Evolutionary conservation across 768 basidiomycete species (phyloP).

Genomic region (Paxillus ammoniavirescens): DNA sequence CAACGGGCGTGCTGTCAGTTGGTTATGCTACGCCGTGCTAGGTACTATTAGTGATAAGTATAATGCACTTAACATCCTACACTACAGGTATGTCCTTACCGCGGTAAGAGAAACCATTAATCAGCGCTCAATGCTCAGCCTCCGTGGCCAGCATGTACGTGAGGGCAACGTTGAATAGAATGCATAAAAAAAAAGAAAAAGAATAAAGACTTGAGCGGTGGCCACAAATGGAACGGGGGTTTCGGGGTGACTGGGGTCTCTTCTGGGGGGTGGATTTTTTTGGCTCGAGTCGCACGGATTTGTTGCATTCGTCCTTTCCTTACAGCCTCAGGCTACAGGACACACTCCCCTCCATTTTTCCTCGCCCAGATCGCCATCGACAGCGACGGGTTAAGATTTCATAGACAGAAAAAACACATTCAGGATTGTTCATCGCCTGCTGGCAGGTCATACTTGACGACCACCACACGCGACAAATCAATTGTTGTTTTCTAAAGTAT

Average conservation of each 20-base stretch:
- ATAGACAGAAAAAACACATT: conserved; percentile 44
- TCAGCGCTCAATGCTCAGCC: too few species aligned
- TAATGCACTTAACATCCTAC: too few species aligned
- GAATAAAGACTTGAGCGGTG: conserved; percentile 8
- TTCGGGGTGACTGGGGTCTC: conserved; percentile 25
- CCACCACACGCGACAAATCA: conserved; percentile 66
- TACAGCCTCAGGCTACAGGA: conserved; percentile 39
- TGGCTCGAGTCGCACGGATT: conserved; percentile 32
- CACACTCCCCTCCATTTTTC: conserved; percentile 13
- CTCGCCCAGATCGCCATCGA: conserved; percentile 33
- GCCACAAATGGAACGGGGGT: conserved; percentile 8
- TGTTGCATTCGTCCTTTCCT: conserved; percentile 36
- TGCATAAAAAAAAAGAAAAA: neutral
- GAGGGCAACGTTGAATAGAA: neutral
- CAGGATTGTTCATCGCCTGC: conserved; percentile 75
- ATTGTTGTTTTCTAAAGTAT: conserved; percentile 50
- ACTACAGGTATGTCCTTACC: too few species aligned
- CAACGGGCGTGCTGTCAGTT: too few species aligned
- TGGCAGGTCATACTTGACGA: conserved; percentile 90
- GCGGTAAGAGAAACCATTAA: too few species aligned
- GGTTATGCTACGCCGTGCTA: too few species aligned
- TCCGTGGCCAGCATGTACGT: too few species aligned
- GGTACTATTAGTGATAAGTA: too few species aligned
- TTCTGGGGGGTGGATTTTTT: conserved; percentile 25
- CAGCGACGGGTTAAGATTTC: conserved; percentile 36